Base-by-base conservation (phyloP, 805 yeast genomes). In the Myxozyma geophila region DNA sequence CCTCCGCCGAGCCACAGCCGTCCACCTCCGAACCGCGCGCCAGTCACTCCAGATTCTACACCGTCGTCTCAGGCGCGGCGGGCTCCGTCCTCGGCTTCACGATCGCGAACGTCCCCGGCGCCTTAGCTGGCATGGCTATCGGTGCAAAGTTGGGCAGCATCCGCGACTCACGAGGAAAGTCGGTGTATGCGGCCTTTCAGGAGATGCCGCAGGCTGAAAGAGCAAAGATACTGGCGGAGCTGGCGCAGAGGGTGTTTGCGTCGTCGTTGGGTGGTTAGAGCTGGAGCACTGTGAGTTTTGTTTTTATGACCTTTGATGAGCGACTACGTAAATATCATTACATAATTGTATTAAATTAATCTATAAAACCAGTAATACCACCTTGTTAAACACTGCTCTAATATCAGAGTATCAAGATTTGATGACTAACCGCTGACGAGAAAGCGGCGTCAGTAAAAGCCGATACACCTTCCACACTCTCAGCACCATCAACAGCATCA, bases 81-180 rank as follows among this genome's bases (percentile, higher is more conserved):
- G 72, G 71, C 17, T 64, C 67, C 1, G 69, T 60, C 21, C 51
- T 69, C 2, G 72, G 72, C n/a, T 69, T 69, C 52, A 69, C 69
- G 19, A 44, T 69, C 39, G 71, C 67, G 17, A 69, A 69, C 40
- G 54, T 69, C 17, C 72, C 72, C 4, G 72, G 72, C 17, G 72
- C 70, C 7, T 33, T 69, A 17, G 70, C 71, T 8, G 72, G 71
- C 0, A 49, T 54, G 23, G 71, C 65, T 41, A 57, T 66, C n/a
- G 72, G 72, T 17, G 68, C 69, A 1, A 59, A 63, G 39, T 61
- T 69, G 41, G 72, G 72, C 2, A 67, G 58, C 46, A 61, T 69
- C 17, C 44, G 72, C 33, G 72, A 69, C 46, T 15, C 39, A 10
- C 61, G 60, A 21, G 70, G 70, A 10, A 67, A 69, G 48, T 57